Evolutionary conservation across 768 basidiomycete genomes (phyloP).

Genomic region (Pleurotus platypus): DNA sequence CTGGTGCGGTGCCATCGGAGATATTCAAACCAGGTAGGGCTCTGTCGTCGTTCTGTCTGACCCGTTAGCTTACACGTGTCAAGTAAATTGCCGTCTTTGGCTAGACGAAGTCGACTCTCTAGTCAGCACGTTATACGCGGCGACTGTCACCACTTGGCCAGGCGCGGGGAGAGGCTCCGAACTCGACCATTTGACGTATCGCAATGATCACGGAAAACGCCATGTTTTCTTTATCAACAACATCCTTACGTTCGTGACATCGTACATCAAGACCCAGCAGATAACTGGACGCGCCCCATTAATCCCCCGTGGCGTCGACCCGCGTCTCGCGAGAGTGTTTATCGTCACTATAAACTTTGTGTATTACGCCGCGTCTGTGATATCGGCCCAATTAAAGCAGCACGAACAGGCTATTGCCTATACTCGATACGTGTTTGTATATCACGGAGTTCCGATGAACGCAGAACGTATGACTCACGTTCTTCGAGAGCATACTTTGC

Average conservation of each 20-base stretch:
- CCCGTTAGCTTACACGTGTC: too few relatives aligned
- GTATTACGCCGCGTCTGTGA: background rate
- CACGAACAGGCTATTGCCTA: background rate
- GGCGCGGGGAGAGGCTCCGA: slow-evolving; percentile 13
- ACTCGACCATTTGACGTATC: slow-evolving; percentile 11
- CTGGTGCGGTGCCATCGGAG: too few relatives aligned
- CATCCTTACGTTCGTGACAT: slow-evolving; percentile 5
- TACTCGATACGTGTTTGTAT: slow-evolving; percentile 9
- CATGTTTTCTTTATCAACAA: slow-evolving; percentile 16
- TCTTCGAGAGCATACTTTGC: background rate
- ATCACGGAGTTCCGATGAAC: background rate
- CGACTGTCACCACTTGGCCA: slow-evolving; percentile 12
- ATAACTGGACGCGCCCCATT: background rate
- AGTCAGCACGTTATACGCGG: slow-evolving; percentile 9
- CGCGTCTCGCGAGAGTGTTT: background rate
- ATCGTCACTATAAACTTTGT: background rate
- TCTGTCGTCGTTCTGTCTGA: too few relatives aligned
- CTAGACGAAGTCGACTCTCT: slow-evolving; percentile 10
- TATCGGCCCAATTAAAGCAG: background rate
- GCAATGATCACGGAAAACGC: background rate
- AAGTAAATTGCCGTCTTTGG: background rate
- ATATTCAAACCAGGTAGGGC: too few relatives aligned
- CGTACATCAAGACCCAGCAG: slow-evolving; percentile 14
- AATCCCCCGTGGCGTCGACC: background rate
- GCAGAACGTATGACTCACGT: background rate